phyloP scores from a whole-genome alignment of 495 filamentous ascomycete genomes.

The Oidiodendron maius region DNA sequence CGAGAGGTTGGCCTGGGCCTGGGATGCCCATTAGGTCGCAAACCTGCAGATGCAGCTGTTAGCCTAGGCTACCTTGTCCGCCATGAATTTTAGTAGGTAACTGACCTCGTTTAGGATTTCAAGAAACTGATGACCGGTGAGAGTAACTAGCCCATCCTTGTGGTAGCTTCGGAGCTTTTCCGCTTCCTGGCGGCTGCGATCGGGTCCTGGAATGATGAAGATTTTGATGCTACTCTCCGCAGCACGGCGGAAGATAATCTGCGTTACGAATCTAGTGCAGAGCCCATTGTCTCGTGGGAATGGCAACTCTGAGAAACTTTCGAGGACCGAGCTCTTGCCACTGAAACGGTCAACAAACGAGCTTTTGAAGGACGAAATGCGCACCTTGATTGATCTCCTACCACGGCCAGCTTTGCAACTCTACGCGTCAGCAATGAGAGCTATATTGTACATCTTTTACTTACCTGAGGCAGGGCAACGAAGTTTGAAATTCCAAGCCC shows the following conservation, averaged over 20 bases:
- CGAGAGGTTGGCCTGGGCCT: background rate
- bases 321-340: slow-evolving; percentile 60
- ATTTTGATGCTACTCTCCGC: slow-evolving; percentile 10
- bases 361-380: no score
- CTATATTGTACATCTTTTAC: no score
- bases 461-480: no score
- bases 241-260: slow-evolving; percentile 30
- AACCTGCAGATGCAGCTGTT: background rate
- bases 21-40: slow-evolving; percentile 5
- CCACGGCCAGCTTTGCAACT: no score
- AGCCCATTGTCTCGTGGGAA: slow-evolving; percentile 47
- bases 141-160: background rate
- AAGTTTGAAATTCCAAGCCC: no score
- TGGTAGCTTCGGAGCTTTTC: background rate
- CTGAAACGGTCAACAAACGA: slow-evolving; percentile 52
- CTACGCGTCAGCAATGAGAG: no score
- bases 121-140: background rate
- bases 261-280: slow-evolving; percentile 51
- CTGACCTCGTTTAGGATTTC: background rate
- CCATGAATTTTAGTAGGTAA: background rate
- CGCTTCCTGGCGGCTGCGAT: background rate
- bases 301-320: slow-evolving; percentile 56
- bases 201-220: background rate
- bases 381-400: no score
- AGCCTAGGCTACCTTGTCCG: background rate